These are phyloP conservation scores for Candida albicans DNA, from an alignment of 1,139 yeast genomes.

Conservation along the genomic window DNA sequence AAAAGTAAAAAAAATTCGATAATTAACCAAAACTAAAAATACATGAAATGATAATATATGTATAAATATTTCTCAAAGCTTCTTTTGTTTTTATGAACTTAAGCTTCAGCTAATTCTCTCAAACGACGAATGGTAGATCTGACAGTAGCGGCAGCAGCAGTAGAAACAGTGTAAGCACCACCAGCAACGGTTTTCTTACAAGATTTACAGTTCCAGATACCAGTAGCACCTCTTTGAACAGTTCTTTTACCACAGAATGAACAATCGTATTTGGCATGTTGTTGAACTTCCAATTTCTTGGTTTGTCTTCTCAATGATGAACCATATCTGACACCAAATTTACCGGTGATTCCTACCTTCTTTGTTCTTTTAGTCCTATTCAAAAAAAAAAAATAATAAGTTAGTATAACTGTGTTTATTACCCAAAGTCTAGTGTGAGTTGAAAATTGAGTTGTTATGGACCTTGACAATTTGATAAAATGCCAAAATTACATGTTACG, in stretches of 20 bases:
- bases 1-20: slow-evolving; percentile 12
- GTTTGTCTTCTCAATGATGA: slow-evolving; percentile 99
- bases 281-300: slow-evolving; percentile 98
- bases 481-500: no score
- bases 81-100: slow-evolving; percentile 26
- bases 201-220: slow-evolving; percentile 97
- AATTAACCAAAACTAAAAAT: slow-evolving; percentile 12
- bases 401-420: slow-evolving; percentile 32
- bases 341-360: slow-evolving; percentile 99
- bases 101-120: slow-evolving; percentile 99
- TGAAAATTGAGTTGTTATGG: no score
- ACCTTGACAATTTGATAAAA: no score
- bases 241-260: slow-evolving; percentile 99
- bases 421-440: no score
- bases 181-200: slow-evolving; percentile 98
- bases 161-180: slow-evolving; percentile 99
- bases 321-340: slow-evolving; percentile 99
- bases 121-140: slow-evolving; percentile 99
- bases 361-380: slow-evolving; percentile 98
- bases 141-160: slow-evolving; percentile 99
- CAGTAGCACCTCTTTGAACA: slow-evolving; percentile 97
- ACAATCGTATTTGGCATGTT: slow-evolving; percentile 98
- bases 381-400: slow-evolving; percentile 17
- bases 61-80: slow-evolving; percentile 1
- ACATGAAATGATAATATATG: slow-evolving; percentile 10